phyloP scores from a whole-genome alignment of 2,329 filamentous ascomycete genomes.

The Venturia nashicola region DNA sequence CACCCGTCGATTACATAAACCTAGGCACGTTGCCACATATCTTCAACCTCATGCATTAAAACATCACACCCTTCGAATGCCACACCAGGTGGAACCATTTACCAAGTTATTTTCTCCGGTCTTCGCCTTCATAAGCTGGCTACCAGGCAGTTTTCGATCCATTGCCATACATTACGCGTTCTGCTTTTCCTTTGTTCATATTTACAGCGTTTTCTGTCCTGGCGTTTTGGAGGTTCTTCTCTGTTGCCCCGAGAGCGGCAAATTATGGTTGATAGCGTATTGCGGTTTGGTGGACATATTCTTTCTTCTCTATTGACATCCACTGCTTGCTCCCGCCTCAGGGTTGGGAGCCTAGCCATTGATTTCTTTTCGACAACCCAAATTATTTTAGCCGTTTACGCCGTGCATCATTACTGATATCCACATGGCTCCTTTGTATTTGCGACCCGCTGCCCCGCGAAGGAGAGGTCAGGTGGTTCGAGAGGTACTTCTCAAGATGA shows the following conservation, averaged over 20 bases:
- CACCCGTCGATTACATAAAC: not conserved
- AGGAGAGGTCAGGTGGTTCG: not conserved
- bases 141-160: not conserved
- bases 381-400: not conserved
- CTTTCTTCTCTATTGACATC: conserved; percentile 11
- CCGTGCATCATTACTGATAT: not conserved
- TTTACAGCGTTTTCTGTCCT: conserved; percentile 12
- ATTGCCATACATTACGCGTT: not conserved
- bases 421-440: not conserved
- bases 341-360: not conserved
- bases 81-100: not conserved
- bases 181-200: conserved; percentile 2
- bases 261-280: conserved; percentile 20
- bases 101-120: not conserved
- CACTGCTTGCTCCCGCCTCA: not conserved
- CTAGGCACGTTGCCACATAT: not conserved
- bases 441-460: not conserved
- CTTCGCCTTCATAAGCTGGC: not conserved
- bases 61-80: not conserved
- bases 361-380: not conserved
- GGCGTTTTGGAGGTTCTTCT: conserved; percentile 19
- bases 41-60: not conserved
- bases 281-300: conserved; percentile 18
- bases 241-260: conserved; percentile 12
- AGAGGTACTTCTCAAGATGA: not conserved